Conservation (phyloP, 2,329 filamentous ascomycete genomes). For the Escovopsis weberi region DNA sequence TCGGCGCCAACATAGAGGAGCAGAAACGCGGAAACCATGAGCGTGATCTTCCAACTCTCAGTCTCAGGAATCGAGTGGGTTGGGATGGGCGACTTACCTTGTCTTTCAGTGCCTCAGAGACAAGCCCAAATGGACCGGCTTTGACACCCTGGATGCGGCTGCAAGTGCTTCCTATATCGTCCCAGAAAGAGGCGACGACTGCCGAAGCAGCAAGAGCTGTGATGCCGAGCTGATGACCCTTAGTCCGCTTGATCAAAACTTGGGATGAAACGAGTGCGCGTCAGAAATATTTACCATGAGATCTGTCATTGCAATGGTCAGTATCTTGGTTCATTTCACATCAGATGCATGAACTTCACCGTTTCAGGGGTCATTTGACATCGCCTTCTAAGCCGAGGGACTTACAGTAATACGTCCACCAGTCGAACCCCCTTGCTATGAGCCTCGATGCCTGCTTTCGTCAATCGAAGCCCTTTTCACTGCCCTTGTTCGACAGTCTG, state of each 20-base stretch:
- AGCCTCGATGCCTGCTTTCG: conserved; percentile 2
- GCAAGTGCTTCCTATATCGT: conserved; percentile 1
- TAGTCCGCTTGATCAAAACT: not conserved
- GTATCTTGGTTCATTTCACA: not conserved
- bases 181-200: conserved; percentile 4
- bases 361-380: too few relatives aligned
- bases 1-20: conserved; percentile 66
- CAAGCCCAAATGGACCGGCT: not conserved
- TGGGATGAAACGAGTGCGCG: too few relatives aligned
- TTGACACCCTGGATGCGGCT: not conserved
- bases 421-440: conserved; percentile 1
- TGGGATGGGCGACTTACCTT: not conserved
- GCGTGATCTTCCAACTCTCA: conserved; percentile 2
- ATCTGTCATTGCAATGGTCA: not conserved
- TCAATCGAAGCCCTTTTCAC: too few relatives aligned
- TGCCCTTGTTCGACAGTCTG: too few relatives aligned
- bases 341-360: not conserved
- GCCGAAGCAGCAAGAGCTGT: conserved; percentile 1
- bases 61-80: not conserved
- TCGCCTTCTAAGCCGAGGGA: not conserved
- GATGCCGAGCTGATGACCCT: not conserved
- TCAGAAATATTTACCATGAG: not conserved
- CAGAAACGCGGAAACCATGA: conserved; percentile 34
- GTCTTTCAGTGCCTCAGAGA: conserved; percentile 2
- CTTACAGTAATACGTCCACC: conserved; percentile 5